Percentiles rank a stretch among this genome's conserved stretches.
Evolutionary conservation across 1,284 basidiomycete genomes (phyloP).

Genomic region (Xerocomus nothofagi): DNA sequence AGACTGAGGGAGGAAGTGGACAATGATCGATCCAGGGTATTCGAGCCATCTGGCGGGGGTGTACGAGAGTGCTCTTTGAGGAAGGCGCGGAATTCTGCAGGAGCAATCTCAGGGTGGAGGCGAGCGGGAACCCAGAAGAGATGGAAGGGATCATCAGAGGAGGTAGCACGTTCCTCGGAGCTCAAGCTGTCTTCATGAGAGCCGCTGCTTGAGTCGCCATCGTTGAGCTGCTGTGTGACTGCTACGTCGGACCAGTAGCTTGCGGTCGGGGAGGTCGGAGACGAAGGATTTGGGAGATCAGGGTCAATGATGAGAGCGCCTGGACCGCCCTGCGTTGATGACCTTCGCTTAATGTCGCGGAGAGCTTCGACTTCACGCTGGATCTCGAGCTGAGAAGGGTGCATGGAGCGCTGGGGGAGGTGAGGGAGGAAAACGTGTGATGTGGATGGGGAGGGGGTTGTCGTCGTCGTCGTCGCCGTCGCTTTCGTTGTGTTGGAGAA

Average conservation of each 20-base stretch:
- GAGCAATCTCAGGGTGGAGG: conserved; percentile 96
- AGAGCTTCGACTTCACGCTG: conserved; percentile 85
- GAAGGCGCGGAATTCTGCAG: conserved; percentile 92
- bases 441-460: conserved; percentile 4
- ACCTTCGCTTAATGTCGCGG: conserved; percentile 79
- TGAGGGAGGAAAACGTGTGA: conserved; percentile 13
- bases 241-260: conserved; percentile 49
- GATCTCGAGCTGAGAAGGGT: conserved; percentile 82
- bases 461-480: conserved; percentile 10
- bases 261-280: conserved; percentile 53
- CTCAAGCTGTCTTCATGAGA: conserved; percentile 47
- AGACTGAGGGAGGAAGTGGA: conserved; percentile 50
- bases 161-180: conserved; percentile 32
- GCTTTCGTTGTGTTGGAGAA: conserved; percentile 3
- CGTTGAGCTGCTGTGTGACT: conserved; percentile 32
- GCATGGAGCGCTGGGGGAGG: conserved; percentile 40
- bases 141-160: conserved; percentile 72
- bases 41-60: conserved; percentile 48
- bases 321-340: conserved; percentile 68
- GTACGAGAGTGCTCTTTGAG: conserved; percentile 88
- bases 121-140: conserved; percentile 98
- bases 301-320: conserved; percentile 83
- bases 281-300: conserved; percentile 72
- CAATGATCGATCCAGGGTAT: conserved; percentile 38
- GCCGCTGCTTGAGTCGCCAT: conserved; percentile 47